Percentiles rank a stretch among this genome's conserved stretches.
Conservation (phyloP, 2,329 filamentous ascomycete genomes). For the Xylaria sp. region DNA sequence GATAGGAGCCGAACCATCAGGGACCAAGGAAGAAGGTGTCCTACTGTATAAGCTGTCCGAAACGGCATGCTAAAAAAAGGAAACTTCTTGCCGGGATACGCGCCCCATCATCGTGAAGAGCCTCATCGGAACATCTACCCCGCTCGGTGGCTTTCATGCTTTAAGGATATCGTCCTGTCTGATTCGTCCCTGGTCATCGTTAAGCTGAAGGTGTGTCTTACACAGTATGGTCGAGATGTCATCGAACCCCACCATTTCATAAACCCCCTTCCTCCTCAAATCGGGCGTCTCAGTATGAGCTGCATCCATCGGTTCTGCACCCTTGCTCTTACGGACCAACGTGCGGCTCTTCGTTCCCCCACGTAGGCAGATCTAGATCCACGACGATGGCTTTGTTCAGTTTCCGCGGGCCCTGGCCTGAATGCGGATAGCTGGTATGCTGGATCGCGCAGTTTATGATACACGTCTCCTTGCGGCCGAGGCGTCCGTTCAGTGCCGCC, state of each 20-base stretch:
- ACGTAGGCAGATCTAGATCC: conserved; percentile 74
- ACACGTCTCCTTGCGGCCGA: conserved; percentile 70
- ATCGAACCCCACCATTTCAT: not conserved
- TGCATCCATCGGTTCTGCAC: not conserved
- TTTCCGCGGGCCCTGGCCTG: conserved; percentile 56
- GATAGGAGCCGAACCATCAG: not conserved
- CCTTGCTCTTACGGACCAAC: not conserved
- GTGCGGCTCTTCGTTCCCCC: conserved; percentile 40
- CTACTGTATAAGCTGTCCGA: not conserved
- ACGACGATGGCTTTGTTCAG: conserved; percentile 86
- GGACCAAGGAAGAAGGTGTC: not conserved
- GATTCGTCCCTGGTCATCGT: conserved; percentile 8
- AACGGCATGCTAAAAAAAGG: not conserved
- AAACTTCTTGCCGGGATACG: not conserved
- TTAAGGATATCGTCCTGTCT: not conserved
- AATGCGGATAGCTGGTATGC: conserved; percentile 69
- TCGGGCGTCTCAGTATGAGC: conserved; percentile 6
- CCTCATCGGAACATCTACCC: conserved; percentile 23
- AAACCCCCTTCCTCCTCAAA: conserved; percentile 9
- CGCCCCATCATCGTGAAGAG: conserved; percentile 12
- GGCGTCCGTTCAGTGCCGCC: conserved; percentile 47
- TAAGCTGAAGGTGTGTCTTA: conserved; percentile 11
- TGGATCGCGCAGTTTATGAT: conserved; percentile 81
- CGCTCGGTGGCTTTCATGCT: conserved; percentile 20
- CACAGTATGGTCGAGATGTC: not conserved